These are phyloP conservation scores for Vararia minispora DNA, from an alignment of 768 basidiomycete genomes.

Conservation along the genomic window DNA sequence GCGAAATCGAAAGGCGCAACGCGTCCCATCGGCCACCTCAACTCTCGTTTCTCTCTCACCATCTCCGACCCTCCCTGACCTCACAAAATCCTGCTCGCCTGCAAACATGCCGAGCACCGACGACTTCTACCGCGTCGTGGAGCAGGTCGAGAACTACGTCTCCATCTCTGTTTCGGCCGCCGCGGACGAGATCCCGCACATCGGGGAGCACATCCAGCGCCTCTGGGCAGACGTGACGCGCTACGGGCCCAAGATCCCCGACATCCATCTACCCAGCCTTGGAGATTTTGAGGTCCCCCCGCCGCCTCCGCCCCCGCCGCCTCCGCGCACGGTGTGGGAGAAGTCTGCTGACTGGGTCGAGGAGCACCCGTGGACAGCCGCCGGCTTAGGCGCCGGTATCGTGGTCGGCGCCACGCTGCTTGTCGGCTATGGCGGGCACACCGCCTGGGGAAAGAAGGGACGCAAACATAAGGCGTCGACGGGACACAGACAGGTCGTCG, in stretches of 20 bases:
- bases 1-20: too few relatives aligned
- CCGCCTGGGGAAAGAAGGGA: conserved; percentile 15
- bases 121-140: conserved; percentile 23
- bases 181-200: conserved; percentile 47
- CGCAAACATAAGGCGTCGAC: conserved; percentile 14
- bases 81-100: too few relatives aligned
- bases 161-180: conserved; percentile 43
- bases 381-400: conserved; percentile 42
- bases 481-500: conserved; percentile 36
- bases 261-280: conserved; percentile 51
- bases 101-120: conserved; percentile 13
- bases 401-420: conserved; percentile 51
- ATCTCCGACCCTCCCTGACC: too few relatives aligned
- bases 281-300: conserved; percentile 68
- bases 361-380: conserved; percentile 50
- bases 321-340: conserved; percentile 33
- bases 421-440: conserved; percentile 37
- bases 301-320: conserved; percentile 45
- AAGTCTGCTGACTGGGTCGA: conserved; percentile 39
- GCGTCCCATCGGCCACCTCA: too few relatives aligned
- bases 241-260: conserved; percentile 46
- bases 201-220: conserved; percentile 54
- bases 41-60: too few relatives aligned
- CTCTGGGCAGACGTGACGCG: conserved; percentile 74
- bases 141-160: conserved; percentile 64